These are phyloP conservation scores for Pyrenophora tritici-repentis DNA, from an alignment of 2,329 filamentous ascomycete genomes.

Conservation along the genomic window DNA sequence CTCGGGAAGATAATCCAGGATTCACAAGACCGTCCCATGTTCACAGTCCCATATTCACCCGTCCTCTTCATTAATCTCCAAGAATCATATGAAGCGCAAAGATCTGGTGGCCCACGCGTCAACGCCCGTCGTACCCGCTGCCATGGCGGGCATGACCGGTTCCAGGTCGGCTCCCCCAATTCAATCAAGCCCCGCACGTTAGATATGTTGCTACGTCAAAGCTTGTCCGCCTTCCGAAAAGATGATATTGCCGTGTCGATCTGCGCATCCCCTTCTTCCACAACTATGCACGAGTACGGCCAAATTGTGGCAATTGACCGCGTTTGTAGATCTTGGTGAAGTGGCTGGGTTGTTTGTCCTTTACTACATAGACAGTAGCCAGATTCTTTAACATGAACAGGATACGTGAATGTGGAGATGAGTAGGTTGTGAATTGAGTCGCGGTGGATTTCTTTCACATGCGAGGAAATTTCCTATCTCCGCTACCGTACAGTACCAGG, in stretches of 20 bases:
- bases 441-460: no score
- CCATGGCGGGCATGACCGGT: conserved; percentile 2
- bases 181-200: conserved; percentile 27
- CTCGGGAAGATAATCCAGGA: no score
- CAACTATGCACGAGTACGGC: conserved; percentile 3
- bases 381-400: no score
- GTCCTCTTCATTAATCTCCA: neutral
- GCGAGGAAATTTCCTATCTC: no score
- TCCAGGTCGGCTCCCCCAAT: conserved; percentile 3
- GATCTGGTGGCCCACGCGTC: neutral
- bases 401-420: no score
- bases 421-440: no score
- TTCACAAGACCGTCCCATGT: no score
- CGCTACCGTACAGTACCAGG: no score
- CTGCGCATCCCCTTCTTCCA: neutral
- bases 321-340: neutral
- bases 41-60: no score
- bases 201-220: conserved; percentile 6
- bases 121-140: neutral
- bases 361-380: no score
- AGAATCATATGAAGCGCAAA: neutral
- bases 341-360: neutral
- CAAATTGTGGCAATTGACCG: neutral
- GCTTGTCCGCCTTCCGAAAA: conserved; percentile 30
- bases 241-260: conserved; percentile 14